Conservation (phyloP, 108 stramenopile genomes). For the Aurantiochytrium sp. region DNA sequence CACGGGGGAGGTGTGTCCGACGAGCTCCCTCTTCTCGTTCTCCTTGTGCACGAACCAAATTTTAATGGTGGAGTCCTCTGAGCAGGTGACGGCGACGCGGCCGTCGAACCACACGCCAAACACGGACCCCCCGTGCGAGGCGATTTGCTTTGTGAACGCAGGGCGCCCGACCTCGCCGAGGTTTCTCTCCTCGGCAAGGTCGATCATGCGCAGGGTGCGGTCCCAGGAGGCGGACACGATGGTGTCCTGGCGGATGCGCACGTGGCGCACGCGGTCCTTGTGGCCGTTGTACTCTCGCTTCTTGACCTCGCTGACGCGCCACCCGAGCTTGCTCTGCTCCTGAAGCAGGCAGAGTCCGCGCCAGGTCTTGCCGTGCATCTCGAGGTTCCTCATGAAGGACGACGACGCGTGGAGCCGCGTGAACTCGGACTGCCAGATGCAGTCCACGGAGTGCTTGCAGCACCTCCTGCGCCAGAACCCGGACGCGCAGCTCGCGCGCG, state of each 20-base stretch:
- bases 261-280: slow-evolving; percentile 28
- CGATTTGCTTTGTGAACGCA: not conserved
- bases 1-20: not conserved
- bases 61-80: slow-evolving; percentile 2
- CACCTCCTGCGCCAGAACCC: not conserved
- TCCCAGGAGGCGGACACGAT: slow-evolving; percentile 8
- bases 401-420: not conserved
- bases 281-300: not conserved
- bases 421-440: not conserved
- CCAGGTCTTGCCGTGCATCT: not conserved
- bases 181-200: not conserved
- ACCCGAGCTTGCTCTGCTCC: not conserved
- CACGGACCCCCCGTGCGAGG: slow-evolving; percentile 13
- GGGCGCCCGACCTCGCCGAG: not conserved
- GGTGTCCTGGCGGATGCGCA: not conserved
- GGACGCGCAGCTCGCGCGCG: not conserved
- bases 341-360: not conserved
- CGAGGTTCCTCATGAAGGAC: not conserved
- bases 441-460: not conserved
- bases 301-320: not conserved
- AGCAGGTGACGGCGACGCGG: slow-evolving; percentile 19
- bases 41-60: slow-evolving; percentile 3
- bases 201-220: slow-evolving; percentile 1
- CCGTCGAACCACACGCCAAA: slow-evolving; percentile 28
- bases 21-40: not conserved